Percentiles rank a stretch among this genome's conserved stretches.
Conservation (phyloP, 2,329 filamentous ascomycete genomes). For the Aspergillus sp. region DNA sequence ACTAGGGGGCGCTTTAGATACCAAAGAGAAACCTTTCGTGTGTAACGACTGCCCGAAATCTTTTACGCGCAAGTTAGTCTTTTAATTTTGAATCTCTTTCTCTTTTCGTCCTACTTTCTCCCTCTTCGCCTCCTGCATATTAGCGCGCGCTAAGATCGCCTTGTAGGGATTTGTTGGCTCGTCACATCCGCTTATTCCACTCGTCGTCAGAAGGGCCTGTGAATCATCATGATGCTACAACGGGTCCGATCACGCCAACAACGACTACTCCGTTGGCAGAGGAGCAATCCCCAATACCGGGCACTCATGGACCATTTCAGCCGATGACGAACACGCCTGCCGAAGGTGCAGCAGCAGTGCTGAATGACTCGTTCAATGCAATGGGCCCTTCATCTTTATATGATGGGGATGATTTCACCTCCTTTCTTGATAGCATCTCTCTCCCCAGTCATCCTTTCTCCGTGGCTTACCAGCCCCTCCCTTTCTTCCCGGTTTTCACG, state of each 20-base stretch:
- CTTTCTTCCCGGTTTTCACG: constrained; percentile 22
- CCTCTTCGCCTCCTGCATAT: neutral
- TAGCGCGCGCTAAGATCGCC: constrained; percentile 3
- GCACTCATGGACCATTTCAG: constrained; percentile 8
- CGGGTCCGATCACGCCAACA: constrained; percentile 6
- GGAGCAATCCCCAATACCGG: constrained; percentile 9
- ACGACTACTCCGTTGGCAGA: constrained; percentile 18
- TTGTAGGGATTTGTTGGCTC: constrained; percentile 24
- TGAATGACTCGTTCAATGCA: constrained; percentile 16
- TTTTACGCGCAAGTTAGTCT: constrained; percentile 27
- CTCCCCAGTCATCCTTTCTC: constrained; percentile 28
- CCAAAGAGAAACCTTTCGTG: constrained; percentile 28
- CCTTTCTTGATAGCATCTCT: constrained; percentile 28
- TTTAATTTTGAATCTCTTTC: too few species aligned
- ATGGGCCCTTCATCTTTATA: constrained; percentile 17
- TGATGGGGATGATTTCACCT: constrained; percentile 29
- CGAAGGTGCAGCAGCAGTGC: constrained; percentile 7
- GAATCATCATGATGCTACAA: neutral
- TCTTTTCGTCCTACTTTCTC: too few species aligned
- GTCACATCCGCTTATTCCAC: constrained; percentile 26
- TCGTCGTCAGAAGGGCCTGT: neutral
- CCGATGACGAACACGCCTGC: neutral
- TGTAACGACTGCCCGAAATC: constrained; percentile 27
- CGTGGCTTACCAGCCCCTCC: constrained; percentile 27
- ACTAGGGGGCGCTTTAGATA: constrained; percentile 16